Evolutionary conservation across 1,284 basidiomycete genomes (phyloP).

Genomic region (Papiliotrema laurentii): DNA sequence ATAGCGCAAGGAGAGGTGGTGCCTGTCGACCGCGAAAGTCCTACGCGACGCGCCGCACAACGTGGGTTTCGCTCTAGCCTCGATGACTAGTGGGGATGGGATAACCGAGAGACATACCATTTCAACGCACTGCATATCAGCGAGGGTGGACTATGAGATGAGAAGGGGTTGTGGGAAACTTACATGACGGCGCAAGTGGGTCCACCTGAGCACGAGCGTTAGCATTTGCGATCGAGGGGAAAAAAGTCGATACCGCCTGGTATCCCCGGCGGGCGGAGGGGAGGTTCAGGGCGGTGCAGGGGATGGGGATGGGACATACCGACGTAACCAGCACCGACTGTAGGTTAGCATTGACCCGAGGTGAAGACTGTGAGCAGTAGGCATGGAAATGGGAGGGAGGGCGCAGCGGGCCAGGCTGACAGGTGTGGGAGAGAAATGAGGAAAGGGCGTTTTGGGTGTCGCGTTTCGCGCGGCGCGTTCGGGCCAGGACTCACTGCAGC

Average conservation of each 20-base stretch:
- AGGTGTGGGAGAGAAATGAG: too few relatives aligned
- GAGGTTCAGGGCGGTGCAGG: too few relatives aligned
- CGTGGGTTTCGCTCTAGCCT: neutral
- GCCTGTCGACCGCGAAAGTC: too few relatives aligned
- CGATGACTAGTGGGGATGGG: neutral
- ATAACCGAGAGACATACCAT: conserved; percentile 24
- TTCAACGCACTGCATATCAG: conserved; percentile 26
- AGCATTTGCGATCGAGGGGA: conserved; percentile 7
- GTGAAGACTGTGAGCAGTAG: too few relatives aligned
- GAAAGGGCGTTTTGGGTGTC: neutral
- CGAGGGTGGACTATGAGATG: neutral
- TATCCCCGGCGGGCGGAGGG: too few relatives aligned
- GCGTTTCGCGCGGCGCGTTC: conserved; percentile 3
- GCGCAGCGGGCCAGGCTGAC: too few relatives aligned
- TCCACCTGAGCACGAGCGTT: conserved; percentile 57
- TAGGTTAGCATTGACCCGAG: conserved; percentile 4
- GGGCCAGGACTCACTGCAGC: conserved; percentile 67
- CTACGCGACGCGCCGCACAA: neutral
- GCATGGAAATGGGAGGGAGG: too few relatives aligned
- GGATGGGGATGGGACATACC: conserved; percentile 55
- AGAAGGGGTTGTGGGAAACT: conserved; percentile 6
- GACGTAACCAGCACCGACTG: conserved; percentile 95
- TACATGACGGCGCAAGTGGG: conserved; percentile 88
- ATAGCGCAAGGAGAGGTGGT: neutral
- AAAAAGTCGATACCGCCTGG: neutral